phyloP scores from a whole-genome alignment of 2,329 filamentous ascomycete species.

The Arachnopeziza araneosa region DNA sequence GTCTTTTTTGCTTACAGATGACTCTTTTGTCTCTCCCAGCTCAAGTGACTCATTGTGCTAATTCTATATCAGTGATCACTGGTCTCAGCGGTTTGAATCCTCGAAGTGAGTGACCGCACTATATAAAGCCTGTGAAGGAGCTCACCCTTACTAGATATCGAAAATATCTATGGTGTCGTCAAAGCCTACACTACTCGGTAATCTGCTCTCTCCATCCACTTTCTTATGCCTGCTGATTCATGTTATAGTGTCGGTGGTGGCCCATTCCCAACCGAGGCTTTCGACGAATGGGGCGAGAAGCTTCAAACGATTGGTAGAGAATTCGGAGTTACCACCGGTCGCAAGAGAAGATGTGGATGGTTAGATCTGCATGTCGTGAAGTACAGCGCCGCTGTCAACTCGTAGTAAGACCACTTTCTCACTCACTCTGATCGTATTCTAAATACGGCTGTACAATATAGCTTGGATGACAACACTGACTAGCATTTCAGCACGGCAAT shows the following conservation, averaged over 20 bases:
- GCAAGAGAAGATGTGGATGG: slow-evolving; percentile 55
- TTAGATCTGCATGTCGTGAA: slow-evolving; percentile 49
- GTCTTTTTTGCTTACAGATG: too few relatives aligned
- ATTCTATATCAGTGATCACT: slow-evolving; percentile 42
- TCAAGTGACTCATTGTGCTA: too few relatives aligned
- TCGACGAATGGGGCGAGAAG: slow-evolving; percentile 38
- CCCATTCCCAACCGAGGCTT: slow-evolving; percentile 61
- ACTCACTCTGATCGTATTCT: neutral
- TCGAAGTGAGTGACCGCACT: slow-evolving; percentile 34
- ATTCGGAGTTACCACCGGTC: slow-evolving; percentile 32
- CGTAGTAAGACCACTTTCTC: neutral
- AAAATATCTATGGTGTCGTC: slow-evolving; percentile 58
- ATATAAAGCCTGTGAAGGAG: neutral
- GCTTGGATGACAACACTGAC: neutral
- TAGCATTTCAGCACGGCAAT: slow-evolving; percentile 34
- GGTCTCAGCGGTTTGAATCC: slow-evolving; percentile 53
- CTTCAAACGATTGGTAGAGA: slow-evolving; percentile 44
- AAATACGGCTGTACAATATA: neutral
- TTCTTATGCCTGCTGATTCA: neutral
- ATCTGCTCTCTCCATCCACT: neutral
- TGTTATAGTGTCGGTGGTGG: slow-evolving; percentile 45
- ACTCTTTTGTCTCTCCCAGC: too few relatives aligned
- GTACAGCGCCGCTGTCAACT: slow-evolving; percentile 9
- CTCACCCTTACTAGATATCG: slow-evolving; percentile 32
- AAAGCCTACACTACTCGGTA: slow-evolving; percentile 48